Evolutionary conservation across 2,329 filamentous ascomycete genomes (phyloP).

Genomic region (Dothidotthia symphoricarpi): DNA sequence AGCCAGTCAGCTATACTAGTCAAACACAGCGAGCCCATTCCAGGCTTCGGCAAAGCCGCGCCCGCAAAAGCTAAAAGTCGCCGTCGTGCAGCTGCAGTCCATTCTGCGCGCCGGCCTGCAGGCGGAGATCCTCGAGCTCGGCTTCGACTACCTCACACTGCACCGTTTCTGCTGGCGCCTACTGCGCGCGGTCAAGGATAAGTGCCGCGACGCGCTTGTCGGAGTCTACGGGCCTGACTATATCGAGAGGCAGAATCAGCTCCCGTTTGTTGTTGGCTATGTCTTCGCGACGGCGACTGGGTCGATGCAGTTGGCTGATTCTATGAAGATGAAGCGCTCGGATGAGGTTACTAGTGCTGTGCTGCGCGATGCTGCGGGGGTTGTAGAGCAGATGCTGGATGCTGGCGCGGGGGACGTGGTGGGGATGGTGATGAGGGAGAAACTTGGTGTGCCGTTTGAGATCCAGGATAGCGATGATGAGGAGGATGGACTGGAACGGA

Average conservation of each 20-base stretch:
- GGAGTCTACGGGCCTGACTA: slow-evolving; percentile 40
- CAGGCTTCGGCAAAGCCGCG: too few species aligned
- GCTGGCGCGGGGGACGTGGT: slow-evolving; percentile 1
- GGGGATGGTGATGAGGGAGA: too few species aligned
- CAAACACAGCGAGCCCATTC: too few species aligned
- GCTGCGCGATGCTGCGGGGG: slow-evolving; percentile 8
- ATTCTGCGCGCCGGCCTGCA: slow-evolving; percentile 38
- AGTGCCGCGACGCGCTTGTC: slow-evolving; percentile 33
- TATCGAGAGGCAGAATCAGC: slow-evolving; percentile 41
- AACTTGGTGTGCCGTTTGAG: too few species aligned
- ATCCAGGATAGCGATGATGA: too few species aligned
- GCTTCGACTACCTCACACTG: slow-evolving; percentile 45
- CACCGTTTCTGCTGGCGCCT: slow-evolving; percentile 46
- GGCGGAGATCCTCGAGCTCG: slow-evolving; percentile 40
- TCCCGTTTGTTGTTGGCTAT: slow-evolving; percentile 46
- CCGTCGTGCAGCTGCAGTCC: slow-evolving; percentile 5
- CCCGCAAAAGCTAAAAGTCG: too few species aligned
- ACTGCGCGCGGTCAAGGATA: slow-evolving; percentile 35
- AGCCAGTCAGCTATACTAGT: slow-evolving; percentile 6
- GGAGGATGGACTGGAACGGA: too few species aligned
- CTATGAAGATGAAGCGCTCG: slow-evolving; percentile 5
- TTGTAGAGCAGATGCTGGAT: slow-evolving; percentile 9
- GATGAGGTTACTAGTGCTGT: slow-evolving; percentile 9
- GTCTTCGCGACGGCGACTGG: slow-evolving; percentile 36
- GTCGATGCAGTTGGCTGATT: too few species aligned